Evolutionary conservation across 1,284 basidiomycete species (phyloP), one percentile per base, ranked within the genome.

Genomic region (Ustilago cynodontis): DNA sequence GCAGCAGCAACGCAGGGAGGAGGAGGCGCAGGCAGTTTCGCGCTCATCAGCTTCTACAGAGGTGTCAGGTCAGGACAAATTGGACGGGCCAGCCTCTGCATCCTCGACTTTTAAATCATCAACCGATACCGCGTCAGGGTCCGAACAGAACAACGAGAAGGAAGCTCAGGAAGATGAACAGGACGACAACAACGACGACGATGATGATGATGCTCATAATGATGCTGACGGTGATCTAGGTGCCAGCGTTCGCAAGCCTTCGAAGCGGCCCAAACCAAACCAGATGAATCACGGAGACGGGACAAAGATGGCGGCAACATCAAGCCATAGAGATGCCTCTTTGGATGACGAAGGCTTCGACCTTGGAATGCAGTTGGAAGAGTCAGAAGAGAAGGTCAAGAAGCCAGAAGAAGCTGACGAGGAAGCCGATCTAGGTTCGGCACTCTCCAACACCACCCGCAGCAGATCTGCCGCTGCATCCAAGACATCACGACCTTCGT

Each of bases 141-240:
- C 10, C 0, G 16, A 62, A 2, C 43, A 50, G 31, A 35, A 41
- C 24, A n/a, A 45, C 33, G 45, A 45, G 16, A 11, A 28, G 14
- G 3, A n/a, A 49, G 16, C 47, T 22, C 29, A 53, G 4, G 28
- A 43, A 24, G 60, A 69, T 16, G 45, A 57, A 16, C 43, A 59
- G 7, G 55, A 57, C 11, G 29, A 68, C 9, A 62, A 59, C 14
- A 53, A 53, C 20, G 73, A 75, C 31, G 52, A 37, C 22, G 70
- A 70, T 20, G 77, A 65, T 18, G 74, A 79, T 26, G n/a, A n/a
- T n/a, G n/a, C n/a, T n/a, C n/a, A n/a, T n/a, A n/a, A n/a, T n/a
- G n/a, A 75, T 37, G 52, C 45, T 22, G 70, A 70, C 22, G 77
- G 68, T 18, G 74, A 79, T 26, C n/a, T 77, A 24, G 71, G 67